Conservation (phyloP, 139 green algal genomes). For the Desmodesmus armatus region DNA sequence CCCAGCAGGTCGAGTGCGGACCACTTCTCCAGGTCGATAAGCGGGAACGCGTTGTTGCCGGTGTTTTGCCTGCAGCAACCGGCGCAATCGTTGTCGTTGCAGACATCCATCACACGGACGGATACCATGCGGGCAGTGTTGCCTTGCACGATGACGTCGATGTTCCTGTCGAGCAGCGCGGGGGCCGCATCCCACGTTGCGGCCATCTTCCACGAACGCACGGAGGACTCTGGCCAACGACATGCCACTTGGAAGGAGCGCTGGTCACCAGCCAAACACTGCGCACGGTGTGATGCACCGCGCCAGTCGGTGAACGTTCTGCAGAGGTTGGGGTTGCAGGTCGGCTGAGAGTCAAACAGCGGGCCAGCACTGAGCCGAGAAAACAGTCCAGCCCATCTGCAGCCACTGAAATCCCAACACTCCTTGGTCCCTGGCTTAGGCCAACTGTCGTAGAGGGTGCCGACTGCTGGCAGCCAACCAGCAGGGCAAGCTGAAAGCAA, state of each 20-base stretch:
- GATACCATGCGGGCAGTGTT: not conserved
- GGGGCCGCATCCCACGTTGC: conserved; percentile 13
- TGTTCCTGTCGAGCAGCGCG: not conserved
- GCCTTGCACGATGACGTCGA: conserved; percentile 24
- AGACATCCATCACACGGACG: conserved; percentile 41
- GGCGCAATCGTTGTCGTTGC: conserved; percentile 36
- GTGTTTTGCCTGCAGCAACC: conserved; percentile 44
- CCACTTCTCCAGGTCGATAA: conserved; percentile 51
- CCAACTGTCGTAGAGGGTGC: conserved; percentile 50
- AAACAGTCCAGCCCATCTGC: conserved; percentile 37
- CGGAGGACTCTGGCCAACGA: conserved; percentile 25
- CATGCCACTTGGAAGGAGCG: not conserved
- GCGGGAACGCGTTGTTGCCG: not conserved
- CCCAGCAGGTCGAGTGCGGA: conserved; percentile 31
- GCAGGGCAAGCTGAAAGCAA: conserved; percentile 30
- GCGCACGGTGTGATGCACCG: not conserved
- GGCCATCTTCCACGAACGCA: conserved; percentile 19
- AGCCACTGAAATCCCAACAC: conserved; percentile 17
- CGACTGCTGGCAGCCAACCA: conserved; percentile 32
- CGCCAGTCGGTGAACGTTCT: not conserved
- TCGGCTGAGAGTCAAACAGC: not conserved
- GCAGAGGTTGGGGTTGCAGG: not conserved
- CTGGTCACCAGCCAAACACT: not conserved
- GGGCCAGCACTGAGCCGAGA: not conserved
- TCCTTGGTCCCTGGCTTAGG: conserved; percentile 23